Percentiles rank a stretch among this genome's conserved stretches.
These are phyloP conservation scores for Carex littledalei DNA, from an alignment of 176 grass and related monocot species.

Conservation along the genomic window DNA sequence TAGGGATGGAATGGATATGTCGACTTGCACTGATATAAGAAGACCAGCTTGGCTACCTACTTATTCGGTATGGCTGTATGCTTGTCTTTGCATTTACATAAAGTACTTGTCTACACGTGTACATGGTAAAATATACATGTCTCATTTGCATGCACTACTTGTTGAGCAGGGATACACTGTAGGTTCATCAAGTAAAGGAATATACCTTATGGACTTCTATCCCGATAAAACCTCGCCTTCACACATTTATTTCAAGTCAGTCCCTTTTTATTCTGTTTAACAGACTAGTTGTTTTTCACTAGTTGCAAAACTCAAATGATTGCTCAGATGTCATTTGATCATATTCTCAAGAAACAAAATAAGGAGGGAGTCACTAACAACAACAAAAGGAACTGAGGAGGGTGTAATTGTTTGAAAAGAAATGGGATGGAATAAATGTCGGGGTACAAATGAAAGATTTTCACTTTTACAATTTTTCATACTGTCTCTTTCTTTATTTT, in stretches of 20 bases:
- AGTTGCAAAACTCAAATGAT: not conserved
- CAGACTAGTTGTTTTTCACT: conserved; percentile 1
- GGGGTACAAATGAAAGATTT: not conserved
- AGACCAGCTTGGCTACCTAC: conserved; percentile 63
- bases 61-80: conserved; percentile 50
- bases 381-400: not conserved
- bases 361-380: not conserved
- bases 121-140: not conserved
- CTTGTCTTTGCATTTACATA: conserved; percentile 1
- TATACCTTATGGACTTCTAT: conserved; percentile 78
- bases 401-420: not conserved
- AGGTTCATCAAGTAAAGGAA: conserved; percentile 55
- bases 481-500: not conserved
- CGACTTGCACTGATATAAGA: conserved; percentile 29
- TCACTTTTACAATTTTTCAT: not conserved
- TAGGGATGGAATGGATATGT: conserved; percentile 41
- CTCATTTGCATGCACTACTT: not conserved
- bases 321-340: not conserved
- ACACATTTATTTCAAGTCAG: conserved; percentile 79
- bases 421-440: not conserved
- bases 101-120: not conserved
- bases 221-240: conserved; percentile 65
- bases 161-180: conserved; percentile 71
- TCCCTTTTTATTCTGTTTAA: conserved; percentile 19
- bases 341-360: not conserved